Percentiles rank a stretch among this genome's conserved stretches.
These are phyloP conservation scores for Colletotrichum euphorbiae DNA, from an alignment of 2,329 filamentous ascomycete genomes.

Conservation along the genomic window DNA sequence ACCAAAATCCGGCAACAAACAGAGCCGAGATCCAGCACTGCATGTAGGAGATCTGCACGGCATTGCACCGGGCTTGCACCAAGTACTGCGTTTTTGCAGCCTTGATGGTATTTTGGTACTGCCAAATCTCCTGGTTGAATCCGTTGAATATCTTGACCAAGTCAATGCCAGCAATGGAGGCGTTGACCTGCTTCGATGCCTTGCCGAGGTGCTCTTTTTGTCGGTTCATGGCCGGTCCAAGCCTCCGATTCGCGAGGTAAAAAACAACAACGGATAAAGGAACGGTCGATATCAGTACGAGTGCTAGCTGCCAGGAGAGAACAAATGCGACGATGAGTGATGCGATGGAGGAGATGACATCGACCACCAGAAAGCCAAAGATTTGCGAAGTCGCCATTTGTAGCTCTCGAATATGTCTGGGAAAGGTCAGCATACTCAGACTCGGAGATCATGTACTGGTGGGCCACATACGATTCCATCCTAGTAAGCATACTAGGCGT, in stretches of 20 bases:
- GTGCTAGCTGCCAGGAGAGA: slow-evolving; percentile 85
- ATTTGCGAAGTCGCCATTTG: slow-evolving; percentile 85
- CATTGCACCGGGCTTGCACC: slow-evolving; percentile 75
- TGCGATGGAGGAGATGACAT: slow-evolving; percentile 71
- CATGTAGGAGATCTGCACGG: slow-evolving; percentile 78
- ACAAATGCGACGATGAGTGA: slow-evolving; percentile 80
- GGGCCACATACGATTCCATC: slow-evolving; percentile 71
- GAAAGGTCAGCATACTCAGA: slow-evolving; percentile 30
- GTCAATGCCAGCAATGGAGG: slow-evolving; percentile 72
- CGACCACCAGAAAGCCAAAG: slow-evolving; percentile 76
- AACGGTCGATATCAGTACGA: slow-evolving; percentile 80
- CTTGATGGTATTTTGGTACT: slow-evolving; percentile 70
- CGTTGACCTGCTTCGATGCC: slow-evolving; percentile 78
- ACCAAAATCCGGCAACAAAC: slow-evolving; percentile 93
- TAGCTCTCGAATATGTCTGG: slow-evolving; percentile 85
- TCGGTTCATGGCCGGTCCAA: slow-evolving; percentile 73
- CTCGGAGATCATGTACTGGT: background rate
- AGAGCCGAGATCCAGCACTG: slow-evolving; percentile 80
- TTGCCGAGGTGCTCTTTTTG: slow-evolving; percentile 76
- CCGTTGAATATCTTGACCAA: slow-evolving; percentile 89
- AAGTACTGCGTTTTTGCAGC: slow-evolving; percentile 73
- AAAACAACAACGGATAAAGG: slow-evolving; percentile 75
- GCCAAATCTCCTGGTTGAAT: slow-evolving; percentile 73
- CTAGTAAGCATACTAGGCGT: slow-evolving; percentile 77
- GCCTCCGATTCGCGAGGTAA: slow-evolving; percentile 66